Evolutionary conservation across 768 basidiomycete genomes (phyloP), one percentile per base, ranked within the genome.

Genomic region (Serendipita sp.): DNA sequence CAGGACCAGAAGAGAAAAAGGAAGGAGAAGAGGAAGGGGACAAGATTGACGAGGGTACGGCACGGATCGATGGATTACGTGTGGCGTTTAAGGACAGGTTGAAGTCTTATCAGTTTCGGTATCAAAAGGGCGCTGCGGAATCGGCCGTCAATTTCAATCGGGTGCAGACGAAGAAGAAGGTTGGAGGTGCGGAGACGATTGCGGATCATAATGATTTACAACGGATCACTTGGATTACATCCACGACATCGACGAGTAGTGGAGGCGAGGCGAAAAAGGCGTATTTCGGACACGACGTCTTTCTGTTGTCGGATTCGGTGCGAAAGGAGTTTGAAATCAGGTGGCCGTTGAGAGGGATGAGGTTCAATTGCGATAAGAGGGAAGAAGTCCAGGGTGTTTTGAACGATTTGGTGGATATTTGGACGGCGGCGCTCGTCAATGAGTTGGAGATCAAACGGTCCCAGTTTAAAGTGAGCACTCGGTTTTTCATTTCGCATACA

Each of bases 121-220:
- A 66, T 62, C 64, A 65, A 88, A 68, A 66, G 36, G 70, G 70
- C 44, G 74, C 70, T 4, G 72, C 69, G 45, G 48, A 45, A 11
- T 69, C 66, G 62, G 72, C 72, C 31, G 69, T 70, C 40, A 70
- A 69, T 40, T 27, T 55, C 37, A 81, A 84, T 88, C 48, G 88
- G 87, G 0, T 81, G 84, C 3, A 83, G 81, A 10, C 91, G 87
- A 87, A 91, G 2, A 90, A 94, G 70, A 81, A 81, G n/a, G 89
- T 97, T 43, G 79, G 84, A 3, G 90, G 91, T 66, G 87, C 91
- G 2, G 90, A 94, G 70, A 81, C 81, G n/a, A 90, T 97, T 43
- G 79, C 84, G 4, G 90, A 91, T 66, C 79, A 82, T 58, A 91
- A 91, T 69, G 94, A 95, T 70, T 84, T 86, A 10, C 88, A 83